Evolutionary conservation across 106 monocot species (phyloP).

Genomic region (Acorus gramineus): DNA sequence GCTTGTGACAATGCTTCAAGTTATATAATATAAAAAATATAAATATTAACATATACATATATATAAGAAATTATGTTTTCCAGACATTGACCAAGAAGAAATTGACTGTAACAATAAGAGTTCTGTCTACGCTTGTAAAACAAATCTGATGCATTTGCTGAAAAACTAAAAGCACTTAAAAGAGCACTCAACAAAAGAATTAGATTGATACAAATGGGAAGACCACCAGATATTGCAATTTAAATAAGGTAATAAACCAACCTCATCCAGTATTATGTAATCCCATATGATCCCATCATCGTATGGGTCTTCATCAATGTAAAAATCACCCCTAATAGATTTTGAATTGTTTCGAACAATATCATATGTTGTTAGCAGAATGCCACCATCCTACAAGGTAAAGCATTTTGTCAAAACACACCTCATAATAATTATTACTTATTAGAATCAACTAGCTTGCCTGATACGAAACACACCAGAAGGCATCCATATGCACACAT

Average conservation of each 20-base stretch:
- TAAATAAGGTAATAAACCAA: conserved; percentile 10
- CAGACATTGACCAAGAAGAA: too few species aligned
- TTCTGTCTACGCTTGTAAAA: too few species aligned
- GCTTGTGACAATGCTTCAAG: too few species aligned
- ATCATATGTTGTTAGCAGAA: conserved; percentile 97
- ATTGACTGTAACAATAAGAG: too few species aligned
- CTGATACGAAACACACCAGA: not conserved
- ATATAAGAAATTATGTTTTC: too few species aligned
- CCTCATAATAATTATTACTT: not conserved
- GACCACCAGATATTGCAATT: not conserved
- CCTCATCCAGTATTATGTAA: conserved; percentile 93
- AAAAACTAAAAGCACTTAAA: too few species aligned
- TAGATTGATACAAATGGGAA: not conserved
- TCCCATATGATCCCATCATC: conserved; percentile 76
- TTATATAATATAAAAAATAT: too few species aligned
- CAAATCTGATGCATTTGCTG: not conserved
- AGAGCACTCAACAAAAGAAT: not conserved
- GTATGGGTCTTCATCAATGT: conserved; percentile 14
- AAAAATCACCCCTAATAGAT: conserved; percentile 55
- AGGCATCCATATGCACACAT: too few species aligned
- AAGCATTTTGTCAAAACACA: not conserved
- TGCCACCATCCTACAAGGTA: conserved; percentile 58
- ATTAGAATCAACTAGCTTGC: not conserved
- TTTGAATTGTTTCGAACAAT: conserved; percentile 87
- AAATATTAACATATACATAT: too few species aligned